Evolutionary conservation across 2,329 filamentous ascomycete species (phyloP).

Genomic region (Paramyrothecium sp.): DNA sequence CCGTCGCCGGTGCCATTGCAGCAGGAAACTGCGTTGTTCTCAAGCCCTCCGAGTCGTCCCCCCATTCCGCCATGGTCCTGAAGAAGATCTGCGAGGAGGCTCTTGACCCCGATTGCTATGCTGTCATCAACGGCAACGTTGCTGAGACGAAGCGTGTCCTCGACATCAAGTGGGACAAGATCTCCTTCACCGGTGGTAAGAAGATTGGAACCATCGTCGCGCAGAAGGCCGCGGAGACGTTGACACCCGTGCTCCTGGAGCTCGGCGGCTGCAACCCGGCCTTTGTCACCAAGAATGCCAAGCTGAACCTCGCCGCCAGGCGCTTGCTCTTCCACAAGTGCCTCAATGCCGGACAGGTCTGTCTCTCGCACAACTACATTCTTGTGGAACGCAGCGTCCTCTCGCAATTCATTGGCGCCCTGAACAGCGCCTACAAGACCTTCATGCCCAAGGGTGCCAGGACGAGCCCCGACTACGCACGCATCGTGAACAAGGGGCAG

Average conservation of each 20-base stretch:
- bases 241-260: slow-evolving; percentile 87
- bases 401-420: slow-evolving; percentile 68
- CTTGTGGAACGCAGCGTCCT: slow-evolving; percentile 76
- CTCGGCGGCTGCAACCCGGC: slow-evolving; percentile 90
- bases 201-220: slow-evolving; percentile 82
- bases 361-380: slow-evolving; percentile 89
- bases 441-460: slow-evolving; percentile 85
- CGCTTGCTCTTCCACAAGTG: slow-evolving; percentile 88
- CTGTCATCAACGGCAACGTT: slow-evolving; percentile 76
- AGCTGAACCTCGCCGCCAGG: slow-evolving; percentile 77
- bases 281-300: slow-evolving; percentile 81
- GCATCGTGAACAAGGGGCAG: slow-evolving; percentile 77
- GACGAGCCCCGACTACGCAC: slow-evolving; percentile 73
- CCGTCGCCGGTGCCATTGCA: slow-evolving; percentile 84
- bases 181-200: slow-evolving; percentile 88
- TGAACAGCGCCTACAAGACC: slow-evolving; percentile 68
- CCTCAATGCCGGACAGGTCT: slow-evolving; percentile 85
- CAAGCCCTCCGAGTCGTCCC: slow-evolving; percentile 85
- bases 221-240: slow-evolving; percentile 82
- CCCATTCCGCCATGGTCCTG: slow-evolving; percentile 73
- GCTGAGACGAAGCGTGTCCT: slow-evolving; percentile 80
- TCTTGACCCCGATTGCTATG: slow-evolving; percentile 76
- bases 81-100: slow-evolving; percentile 73
- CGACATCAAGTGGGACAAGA: slow-evolving; percentile 94
- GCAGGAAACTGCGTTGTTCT: slow-evolving; percentile 87